Conservation (phyloP, 805 yeast genomes). For the Teunomyces aglyptinius region DNA sequence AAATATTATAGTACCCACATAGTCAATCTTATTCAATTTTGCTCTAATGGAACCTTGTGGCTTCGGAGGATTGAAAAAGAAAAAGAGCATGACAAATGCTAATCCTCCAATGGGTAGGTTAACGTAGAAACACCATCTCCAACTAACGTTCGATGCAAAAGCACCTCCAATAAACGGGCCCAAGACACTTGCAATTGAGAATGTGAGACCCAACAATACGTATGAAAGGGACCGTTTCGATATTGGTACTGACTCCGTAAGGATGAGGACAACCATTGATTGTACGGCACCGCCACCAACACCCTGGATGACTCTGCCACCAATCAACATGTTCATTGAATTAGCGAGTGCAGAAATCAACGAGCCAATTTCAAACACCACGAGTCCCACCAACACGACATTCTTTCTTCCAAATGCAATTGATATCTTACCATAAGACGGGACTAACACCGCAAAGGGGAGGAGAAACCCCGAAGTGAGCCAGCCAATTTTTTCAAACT, state of each 20-base stretch:
- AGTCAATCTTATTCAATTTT: constrained; percentile 47
- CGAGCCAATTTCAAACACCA: constrained; percentile 62
- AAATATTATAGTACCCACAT: constrained; percentile 45
- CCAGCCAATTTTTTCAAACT: constrained; percentile 58
- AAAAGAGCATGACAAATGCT: constrained; percentile 35
- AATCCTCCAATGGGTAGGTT: constrained; percentile 66
- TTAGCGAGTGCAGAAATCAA: constrained; percentile 54
- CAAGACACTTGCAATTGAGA: constrained; percentile 49
- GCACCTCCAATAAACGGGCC: constrained; percentile 73
- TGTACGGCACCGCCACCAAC: constrained; percentile 70
- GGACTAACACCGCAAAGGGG: constrained; percentile 51
- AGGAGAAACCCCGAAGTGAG: constrained; percentile 53
- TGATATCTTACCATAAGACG: constrained; percentile 58
- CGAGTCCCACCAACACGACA: constrained; percentile 46
- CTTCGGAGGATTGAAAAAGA: constrained; percentile 47
- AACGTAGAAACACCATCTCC: constrained; percentile 78
- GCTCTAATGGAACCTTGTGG: constrained; percentile 37
- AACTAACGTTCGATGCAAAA: constrained; percentile 53
- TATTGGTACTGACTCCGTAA: constrained; percentile 54
- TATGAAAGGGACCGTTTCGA: constrained; percentile 37
- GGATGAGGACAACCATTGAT: constrained; percentile 53
- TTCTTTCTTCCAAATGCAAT: constrained; percentile 58
- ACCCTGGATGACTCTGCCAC: constrained; percentile 71
- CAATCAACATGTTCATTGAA: constrained; percentile 60
- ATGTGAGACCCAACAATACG: constrained; percentile 40